Evolutionary conservation across 2,329 filamentous ascomycete genomes (phyloP).

Genomic region (Trichoderma gracile): DNA sequence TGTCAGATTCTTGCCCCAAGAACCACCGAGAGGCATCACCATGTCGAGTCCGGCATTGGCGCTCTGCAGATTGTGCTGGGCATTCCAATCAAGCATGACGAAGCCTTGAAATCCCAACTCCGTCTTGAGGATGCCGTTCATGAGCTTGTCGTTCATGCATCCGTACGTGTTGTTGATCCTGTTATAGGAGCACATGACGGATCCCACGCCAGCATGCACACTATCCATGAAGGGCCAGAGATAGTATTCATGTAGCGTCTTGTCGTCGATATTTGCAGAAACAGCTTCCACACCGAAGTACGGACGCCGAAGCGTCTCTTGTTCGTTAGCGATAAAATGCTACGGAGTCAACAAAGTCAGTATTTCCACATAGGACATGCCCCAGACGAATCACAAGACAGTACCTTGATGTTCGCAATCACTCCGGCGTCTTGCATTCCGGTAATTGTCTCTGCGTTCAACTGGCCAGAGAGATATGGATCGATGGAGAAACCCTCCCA

Average conservation of each 20-base stretch:
- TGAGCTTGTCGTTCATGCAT: constrained; percentile 70
- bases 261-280: constrained; percentile 65
- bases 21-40: constrained; percentile 60
- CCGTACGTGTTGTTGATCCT: constrained; percentile 70
- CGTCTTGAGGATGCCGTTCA: constrained; percentile 68
- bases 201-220: constrained; percentile 56
- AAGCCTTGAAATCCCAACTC: constrained; percentile 68
- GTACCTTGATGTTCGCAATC: constrained; percentile 69
- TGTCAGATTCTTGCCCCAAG: constrained; percentile 68
- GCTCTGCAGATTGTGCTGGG: constrained; percentile 60
- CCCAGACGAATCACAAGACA: fast-evolving
- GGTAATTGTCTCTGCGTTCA: constrained; percentile 70
- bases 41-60: constrained; percentile 66
- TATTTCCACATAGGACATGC: not conserved
- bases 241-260: constrained; percentile 65
- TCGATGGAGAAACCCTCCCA: constrained; percentile 77
- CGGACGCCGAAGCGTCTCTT: constrained; percentile 52
- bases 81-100: constrained; percentile 69
- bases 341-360: constrained; percentile 20
- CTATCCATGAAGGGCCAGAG: constrained; percentile 67
- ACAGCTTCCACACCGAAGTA: constrained; percentile 52
- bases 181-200: constrained; percentile 70
- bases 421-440: constrained; percentile 78
- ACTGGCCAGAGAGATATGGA: constrained; percentile 68
- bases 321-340: constrained; percentile 64